phyloP scores from a whole-genome alignment of 2,329 filamentous ascomycete genomes.

The Fusarium cicatricum region DNA sequence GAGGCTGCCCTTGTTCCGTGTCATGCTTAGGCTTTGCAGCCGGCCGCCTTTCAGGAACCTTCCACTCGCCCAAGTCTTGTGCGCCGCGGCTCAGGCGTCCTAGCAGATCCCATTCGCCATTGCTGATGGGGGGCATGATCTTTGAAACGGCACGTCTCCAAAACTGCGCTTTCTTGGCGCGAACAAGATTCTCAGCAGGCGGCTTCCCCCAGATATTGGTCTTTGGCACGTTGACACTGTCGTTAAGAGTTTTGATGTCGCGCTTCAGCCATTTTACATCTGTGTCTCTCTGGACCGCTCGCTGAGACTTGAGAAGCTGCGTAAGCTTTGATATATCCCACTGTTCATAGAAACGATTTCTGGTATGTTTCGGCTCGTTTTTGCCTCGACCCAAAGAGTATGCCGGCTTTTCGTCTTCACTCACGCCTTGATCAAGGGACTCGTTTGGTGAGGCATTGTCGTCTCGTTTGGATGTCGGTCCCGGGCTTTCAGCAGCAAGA shows the following conservation, averaged over 20 bases:
- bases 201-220: slow-evolving; percentile 61
- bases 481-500: background rate
- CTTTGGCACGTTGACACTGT: slow-evolving; percentile 49
- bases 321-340: slow-evolving; percentile 59
- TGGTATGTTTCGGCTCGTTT: slow-evolving; percentile 10
- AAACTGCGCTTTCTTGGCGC: slow-evolving; percentile 56
- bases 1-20: background rate
- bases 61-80: slow-evolving; percentile 48
- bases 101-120: slow-evolving; percentile 65
- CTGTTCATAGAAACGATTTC: slow-evolving; percentile 52
- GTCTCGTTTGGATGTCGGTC: background rate
- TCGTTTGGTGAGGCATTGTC: background rate
- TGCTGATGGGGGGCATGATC: slow-evolving; percentile 62
- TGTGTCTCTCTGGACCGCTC: slow-evolving; percentile 41
- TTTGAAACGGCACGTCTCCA: slow-evolving; percentile 57
- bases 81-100: slow-evolving; percentile 54
- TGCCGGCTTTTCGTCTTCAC: background rate
- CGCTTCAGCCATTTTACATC: slow-evolving; percentile 40
- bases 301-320: slow-evolving; percentile 54
- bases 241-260: slow-evolving; percentile 45
- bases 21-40: slow-evolving; percentile 19
- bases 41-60: slow-evolving; percentile 46
- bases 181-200: slow-evolving; percentile 48
- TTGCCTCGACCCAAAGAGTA: background rate
- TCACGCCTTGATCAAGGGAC: background rate